phyloP scores from a whole-genome alignment of 352 stramenopile species.

The Globisporangium echinulatum region DNA sequence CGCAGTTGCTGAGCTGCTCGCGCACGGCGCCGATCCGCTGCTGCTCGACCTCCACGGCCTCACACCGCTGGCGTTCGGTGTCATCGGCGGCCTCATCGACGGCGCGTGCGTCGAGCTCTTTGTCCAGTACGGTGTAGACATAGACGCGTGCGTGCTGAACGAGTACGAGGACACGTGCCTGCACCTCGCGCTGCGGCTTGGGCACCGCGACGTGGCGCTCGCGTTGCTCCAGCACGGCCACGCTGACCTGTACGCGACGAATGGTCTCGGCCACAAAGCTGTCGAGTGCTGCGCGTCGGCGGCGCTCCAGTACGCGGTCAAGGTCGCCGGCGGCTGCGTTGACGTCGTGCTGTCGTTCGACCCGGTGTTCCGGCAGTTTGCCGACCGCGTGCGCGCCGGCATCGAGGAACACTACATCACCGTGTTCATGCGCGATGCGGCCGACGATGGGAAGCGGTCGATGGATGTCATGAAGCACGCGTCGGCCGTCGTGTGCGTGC shows the following conservation, averaged over 20 bases:
- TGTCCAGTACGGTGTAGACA: slow-evolving; percentile 37
- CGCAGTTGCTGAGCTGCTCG: slow-evolving; percentile 47
- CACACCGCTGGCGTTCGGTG: slow-evolving; percentile 59
- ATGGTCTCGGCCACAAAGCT: slow-evolving; percentile 44
- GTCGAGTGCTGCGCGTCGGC: slow-evolving; percentile 72
- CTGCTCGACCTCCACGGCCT: slow-evolving; percentile 54
- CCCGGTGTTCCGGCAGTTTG: slow-evolving; percentile 50
- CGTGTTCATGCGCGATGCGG: slow-evolving; percentile 53
- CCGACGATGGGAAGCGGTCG: slow-evolving; percentile 36
- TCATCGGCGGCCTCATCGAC: slow-evolving; percentile 43
- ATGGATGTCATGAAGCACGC: slow-evolving; percentile 55
- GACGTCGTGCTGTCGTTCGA: slow-evolving; percentile 82
- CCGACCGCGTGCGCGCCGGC: slow-evolving; percentile 44
- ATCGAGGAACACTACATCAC: slow-evolving; percentile 77
- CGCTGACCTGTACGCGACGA: slow-evolving; percentile 46
- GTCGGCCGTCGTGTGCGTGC: slow-evolving; percentile 63
- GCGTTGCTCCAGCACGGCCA: slow-evolving; percentile 52
- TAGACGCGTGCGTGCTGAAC: slow-evolving; percentile 42
- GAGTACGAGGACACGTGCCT: slow-evolving; percentile 57
- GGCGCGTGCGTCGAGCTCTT: slow-evolving; percentile 48
- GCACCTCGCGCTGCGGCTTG: slow-evolving; percentile 59
- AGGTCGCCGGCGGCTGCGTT: slow-evolving; percentile 52
- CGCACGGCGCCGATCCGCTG: slow-evolving; percentile 37
- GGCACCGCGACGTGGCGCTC: slow-evolving; percentile 51
- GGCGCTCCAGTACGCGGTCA: slow-evolving; percentile 72